These are phyloP conservation scores for Arthonia radiata DNA, from an alignment of 495 filamentous ascomycete genomes.

Conservation along the genomic window DNA sequence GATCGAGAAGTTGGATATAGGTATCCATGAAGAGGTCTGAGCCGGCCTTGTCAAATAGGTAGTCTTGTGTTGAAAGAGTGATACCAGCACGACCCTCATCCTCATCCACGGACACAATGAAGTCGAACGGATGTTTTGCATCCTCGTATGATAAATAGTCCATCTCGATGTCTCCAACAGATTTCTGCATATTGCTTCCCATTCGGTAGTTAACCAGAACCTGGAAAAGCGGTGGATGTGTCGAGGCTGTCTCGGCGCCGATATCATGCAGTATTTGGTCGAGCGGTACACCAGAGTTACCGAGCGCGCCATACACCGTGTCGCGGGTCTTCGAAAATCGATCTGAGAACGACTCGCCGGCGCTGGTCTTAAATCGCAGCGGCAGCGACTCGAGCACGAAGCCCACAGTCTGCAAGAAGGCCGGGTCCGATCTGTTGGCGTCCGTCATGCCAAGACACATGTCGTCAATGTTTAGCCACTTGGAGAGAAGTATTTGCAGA, in stretches of 20 bases:
- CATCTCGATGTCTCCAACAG: conserved; percentile 9
- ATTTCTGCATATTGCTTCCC: conserved; percentile 3
- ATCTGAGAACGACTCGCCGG: conserved; percentile 12
- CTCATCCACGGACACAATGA: conserved; percentile 9
- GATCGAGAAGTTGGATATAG: conserved; percentile 12
- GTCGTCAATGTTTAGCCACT: conserved; percentile 10
- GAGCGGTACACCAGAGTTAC: conserved; percentile 18
- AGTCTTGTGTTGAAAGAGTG: no score
- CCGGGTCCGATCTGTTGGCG: conserved; percentile 13
- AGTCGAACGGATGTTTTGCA: conserved; percentile 10
- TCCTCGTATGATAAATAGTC: conserved; percentile 5
- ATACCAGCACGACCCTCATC: no score
- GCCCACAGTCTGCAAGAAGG: conserved; percentile 16
- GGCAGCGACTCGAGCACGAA: conserved; percentile 24
- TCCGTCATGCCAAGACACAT: conserved; percentile 17
- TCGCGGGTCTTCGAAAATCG: conserved; percentile 10
- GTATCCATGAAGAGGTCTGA: conserved; percentile 7
- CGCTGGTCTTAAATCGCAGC: conserved; percentile 17
- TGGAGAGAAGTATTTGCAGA: conserved; percentile 13
- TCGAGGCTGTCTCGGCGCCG: conserved; percentile 11
- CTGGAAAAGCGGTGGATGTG: conserved; percentile 17
- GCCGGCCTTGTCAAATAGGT: conserved; percentile 4
- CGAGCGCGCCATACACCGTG: conserved; percentile 9
- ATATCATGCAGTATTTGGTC: conserved; percentile 19
- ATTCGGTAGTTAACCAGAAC: conserved; percentile 18